Conservation (phyloP, 2,329 filamentous ascomycete species). For the Apiospora marii region DNA sequence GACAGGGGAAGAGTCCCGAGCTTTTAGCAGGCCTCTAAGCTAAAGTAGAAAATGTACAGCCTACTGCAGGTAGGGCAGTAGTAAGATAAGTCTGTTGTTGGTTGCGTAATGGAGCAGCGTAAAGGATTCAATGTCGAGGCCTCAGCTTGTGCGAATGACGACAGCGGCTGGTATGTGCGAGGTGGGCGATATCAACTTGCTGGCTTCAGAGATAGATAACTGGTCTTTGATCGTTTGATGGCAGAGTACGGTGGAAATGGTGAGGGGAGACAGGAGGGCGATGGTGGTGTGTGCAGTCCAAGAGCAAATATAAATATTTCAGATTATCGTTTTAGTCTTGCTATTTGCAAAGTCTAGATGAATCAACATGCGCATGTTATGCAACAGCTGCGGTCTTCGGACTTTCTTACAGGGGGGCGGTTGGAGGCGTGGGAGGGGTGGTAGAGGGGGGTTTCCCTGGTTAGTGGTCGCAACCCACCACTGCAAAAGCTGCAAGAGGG, state of each 20-base stretch:
- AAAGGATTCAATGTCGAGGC: constrained; percentile 17
- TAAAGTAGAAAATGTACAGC: not conserved
- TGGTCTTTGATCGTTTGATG: not conserved
- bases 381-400: constrained; percentile 7
- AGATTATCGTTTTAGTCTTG: not conserved
- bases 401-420: constrained; percentile 3
- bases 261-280: not conserved
- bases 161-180: not conserved
- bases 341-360: not conserved
- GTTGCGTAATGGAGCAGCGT: constrained; percentile 14
- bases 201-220: not conserved
- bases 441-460: constrained; percentile 14
- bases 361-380: constrained; percentile 13
- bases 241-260: not conserved
- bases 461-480: constrained; percentile 13
- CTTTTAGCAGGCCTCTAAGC: constrained; percentile 1
- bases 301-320: constrained; percentile 6
- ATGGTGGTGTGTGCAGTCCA: not conserved
- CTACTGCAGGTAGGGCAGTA: not conserved
- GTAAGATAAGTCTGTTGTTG: not conserved
- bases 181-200: not conserved
- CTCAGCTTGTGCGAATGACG: constrained; percentile 2
- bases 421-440: constrained; percentile 15
- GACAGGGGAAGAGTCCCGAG: not conserved
- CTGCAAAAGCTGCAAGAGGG: constrained; percentile 8